A percentile compares a stretch with the other conserved stretches of the same genome.
Conservation (phyloP, 352 stramenopile genomes). For the Blastocystis sp. region DNA sequence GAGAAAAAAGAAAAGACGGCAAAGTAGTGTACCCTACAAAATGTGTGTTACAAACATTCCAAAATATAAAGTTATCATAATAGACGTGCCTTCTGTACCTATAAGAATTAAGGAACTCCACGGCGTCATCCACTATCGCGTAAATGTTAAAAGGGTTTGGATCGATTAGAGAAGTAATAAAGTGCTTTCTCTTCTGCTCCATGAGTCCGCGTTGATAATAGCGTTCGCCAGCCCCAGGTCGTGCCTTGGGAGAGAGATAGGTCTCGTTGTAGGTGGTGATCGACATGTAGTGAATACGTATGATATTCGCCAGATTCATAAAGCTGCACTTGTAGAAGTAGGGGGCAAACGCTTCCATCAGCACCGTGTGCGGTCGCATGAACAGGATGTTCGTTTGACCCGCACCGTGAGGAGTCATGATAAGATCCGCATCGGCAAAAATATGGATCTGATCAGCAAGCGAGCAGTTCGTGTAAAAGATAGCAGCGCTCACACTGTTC, state of each 20-base stretch:
- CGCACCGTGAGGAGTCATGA: conserved; percentile 1
- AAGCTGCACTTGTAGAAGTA: conserved; percentile 4
- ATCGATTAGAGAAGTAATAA: not conserved
- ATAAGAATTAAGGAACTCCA: conserved; percentile 52
- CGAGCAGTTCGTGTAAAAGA: not conserved
- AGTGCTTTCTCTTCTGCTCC: not conserved
- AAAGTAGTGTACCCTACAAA: not conserved
- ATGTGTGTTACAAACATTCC: not conserved
- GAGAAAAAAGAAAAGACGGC: not conserved
- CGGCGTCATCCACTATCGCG: conserved; percentile 71
- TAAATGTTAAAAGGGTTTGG: conserved; percentile 67
- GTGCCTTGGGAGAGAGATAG: not conserved
- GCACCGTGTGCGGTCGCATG: not conserved
- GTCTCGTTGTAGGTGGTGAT: conserved; percentile 11
- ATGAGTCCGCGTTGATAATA: not conserved
- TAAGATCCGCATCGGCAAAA: not conserved
- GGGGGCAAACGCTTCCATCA: conserved; percentile 24
- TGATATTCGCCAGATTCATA: conserved; percentile 39
- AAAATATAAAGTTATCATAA: conserved; percentile 35
- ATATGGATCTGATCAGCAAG: not conserved
- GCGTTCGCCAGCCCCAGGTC: not conserved
- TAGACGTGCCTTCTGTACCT: conserved; percentile 2
- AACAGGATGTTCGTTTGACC: conserved; percentile 19
- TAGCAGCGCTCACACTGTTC: not conserved
- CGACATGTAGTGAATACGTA: conserved; percentile 15